A percentile compares a stretch with the other conserved stretches of the same genome.
Conservation (phyloP, 495 filamentous ascomycete genomes). For the Immersiella caudata region DNA sequence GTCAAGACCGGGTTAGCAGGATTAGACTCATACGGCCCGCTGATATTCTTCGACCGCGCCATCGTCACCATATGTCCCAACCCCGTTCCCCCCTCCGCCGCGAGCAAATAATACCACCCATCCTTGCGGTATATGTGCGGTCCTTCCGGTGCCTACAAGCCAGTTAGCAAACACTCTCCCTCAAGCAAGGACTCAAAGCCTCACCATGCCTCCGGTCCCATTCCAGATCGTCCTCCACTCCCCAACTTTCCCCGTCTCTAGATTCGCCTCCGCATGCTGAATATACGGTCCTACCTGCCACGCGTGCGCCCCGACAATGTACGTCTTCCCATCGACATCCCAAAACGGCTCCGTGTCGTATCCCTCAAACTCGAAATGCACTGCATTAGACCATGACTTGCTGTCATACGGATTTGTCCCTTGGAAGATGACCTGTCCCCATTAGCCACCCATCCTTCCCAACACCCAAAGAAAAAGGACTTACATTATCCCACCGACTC, state of each 20-base stretch:
- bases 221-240: constrained; percentile 48
- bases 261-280: constrained; percentile 41
- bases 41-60: constrained; percentile 49
- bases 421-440: constrained; percentile 44
- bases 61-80: constrained; percentile 58
- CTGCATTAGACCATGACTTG: constrained; percentile 41
- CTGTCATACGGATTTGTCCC: constrained; percentile 39
- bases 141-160: constrained; percentile 58
- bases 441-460: background rate
- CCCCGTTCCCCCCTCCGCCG: constrained; percentile 63
- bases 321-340: constrained; percentile 53
- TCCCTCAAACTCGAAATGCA: constrained; percentile 47
- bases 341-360: constrained; percentile 53
- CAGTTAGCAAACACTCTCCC: background rate
- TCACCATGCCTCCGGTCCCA: constrained; percentile 44
- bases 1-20: constrained; percentile 58
- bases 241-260: constrained; percentile 42
- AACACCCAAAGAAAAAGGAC: background rate
- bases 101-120: constrained; percentile 66
- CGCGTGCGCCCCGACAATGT: constrained; percentile 49
- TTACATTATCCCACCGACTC: constrained; percentile 48
- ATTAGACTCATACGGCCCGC: constrained; percentile 60
- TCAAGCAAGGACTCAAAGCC: too few species aligned
- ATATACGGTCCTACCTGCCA: constrained; percentile 46
- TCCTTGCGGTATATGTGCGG: constrained; percentile 67